These are phyloP conservation scores for Leishmania lainsoni DNA, from an alignment of 208 protist genomes.

Conservation along the genomic window DNA sequence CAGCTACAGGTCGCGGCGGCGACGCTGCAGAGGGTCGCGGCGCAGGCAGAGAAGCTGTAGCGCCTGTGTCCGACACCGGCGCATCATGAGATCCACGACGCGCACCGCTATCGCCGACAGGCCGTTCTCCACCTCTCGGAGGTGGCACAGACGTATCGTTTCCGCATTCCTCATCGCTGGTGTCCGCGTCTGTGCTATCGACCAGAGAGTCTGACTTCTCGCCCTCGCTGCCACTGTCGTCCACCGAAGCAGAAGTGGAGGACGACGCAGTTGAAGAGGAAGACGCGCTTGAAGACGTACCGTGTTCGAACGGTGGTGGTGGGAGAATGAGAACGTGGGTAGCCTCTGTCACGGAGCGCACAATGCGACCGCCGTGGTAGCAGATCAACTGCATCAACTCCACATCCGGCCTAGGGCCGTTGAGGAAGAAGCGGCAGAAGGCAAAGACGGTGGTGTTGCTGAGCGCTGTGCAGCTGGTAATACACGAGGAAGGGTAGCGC, in stretches of 20 bases:
- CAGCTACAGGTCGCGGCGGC: not conserved
- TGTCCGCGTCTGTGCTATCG: constrained; percentile 15
- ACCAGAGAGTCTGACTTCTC: not conserved
- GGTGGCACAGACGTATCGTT: not conserved
- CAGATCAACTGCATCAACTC: constrained; percentile 43
- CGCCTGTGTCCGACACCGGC: not conserved
- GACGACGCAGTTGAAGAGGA: constrained; percentile 24
- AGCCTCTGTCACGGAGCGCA: constrained; percentile 37
- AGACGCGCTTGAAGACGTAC: constrained; percentile 6
- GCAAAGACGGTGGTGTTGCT: constrained; percentile 48
- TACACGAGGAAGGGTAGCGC: constrained; percentile 65
- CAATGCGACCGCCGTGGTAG: constrained; percentile 56
- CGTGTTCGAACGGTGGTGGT: not conserved
- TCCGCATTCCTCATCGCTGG: constrained; percentile 1
- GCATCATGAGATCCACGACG: not conserved
- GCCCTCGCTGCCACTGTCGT: constrained; percentile 4
- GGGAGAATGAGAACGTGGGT: constrained; percentile 61
- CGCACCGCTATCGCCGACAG: not conserved
- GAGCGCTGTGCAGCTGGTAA: constrained; percentile 50
- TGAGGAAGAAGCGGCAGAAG: constrained; percentile 63
- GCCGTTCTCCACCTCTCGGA: not conserved
- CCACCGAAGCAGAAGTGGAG: constrained; percentile 7
- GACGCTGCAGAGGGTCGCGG: not conserved
- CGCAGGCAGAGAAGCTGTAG: not conserved
- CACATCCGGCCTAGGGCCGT: constrained; percentile 12